Conservation (phyloP, 345 rosid genomes). For the Sonneratia alba region DNA sequence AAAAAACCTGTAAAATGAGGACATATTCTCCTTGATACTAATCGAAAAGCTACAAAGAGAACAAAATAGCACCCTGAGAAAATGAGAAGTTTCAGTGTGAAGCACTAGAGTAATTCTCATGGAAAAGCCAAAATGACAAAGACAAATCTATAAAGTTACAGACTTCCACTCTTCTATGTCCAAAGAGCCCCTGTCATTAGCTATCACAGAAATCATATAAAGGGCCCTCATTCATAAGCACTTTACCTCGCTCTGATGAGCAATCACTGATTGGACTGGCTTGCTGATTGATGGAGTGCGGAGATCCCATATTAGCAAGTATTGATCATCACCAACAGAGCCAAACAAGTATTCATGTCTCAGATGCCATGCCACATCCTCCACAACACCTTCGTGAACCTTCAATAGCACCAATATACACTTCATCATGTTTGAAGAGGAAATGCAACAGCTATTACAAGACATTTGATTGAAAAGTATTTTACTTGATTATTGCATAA, state of each 20-base stretch:
- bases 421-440: neutral
- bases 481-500: neutral
- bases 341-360: conserved; percentile 96
- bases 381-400: conserved; percentile 99
- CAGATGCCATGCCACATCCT: conserved; percentile 99
- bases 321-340: conserved; percentile 96
- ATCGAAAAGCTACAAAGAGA: neutral
- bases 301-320: conserved; percentile 84
- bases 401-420: conserved; percentile 7
- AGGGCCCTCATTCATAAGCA: neutral
- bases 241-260: conserved; percentile 91
- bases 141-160: too few relatives aligned
- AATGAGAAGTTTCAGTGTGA: neutral
- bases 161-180: neutral
- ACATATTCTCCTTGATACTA: neutral
- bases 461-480: neutral
- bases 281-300: conserved; percentile 60
- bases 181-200: neutral
- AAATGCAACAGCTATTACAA: neutral
- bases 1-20: neutral
- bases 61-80: neutral
- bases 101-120: neutral
- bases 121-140: too few relatives aligned
- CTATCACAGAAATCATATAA: neutral
- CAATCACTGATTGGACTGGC: conserved; percentile 84